phyloP scores from a whole-genome alignment of 805 yeast genomes.

The Hagleromyces aurorensis region DNA sequence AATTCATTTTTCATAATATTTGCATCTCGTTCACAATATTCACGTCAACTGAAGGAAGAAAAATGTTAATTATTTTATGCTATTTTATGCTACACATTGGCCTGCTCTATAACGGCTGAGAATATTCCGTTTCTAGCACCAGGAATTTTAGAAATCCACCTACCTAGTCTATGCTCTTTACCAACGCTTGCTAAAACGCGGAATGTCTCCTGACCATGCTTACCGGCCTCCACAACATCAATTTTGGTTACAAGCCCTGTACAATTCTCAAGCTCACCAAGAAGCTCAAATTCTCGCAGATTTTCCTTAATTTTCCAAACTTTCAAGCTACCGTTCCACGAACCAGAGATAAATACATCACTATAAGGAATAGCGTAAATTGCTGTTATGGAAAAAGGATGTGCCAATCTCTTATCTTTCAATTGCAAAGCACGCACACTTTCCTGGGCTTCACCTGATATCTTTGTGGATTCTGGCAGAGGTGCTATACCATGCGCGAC shows the following conservation, averaged over 20 bases:
- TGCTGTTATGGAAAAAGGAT: slow-evolving; percentile 82
- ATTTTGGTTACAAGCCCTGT: slow-evolving; percentile 66
- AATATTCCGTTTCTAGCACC: slow-evolving; percentile 72
- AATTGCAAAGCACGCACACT: slow-evolving; percentile 39
- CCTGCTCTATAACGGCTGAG: slow-evolving; percentile 41
- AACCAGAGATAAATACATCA: slow-evolving; percentile 79
- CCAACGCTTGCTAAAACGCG: slow-evolving; percentile 61
- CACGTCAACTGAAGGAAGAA: slow-evolving; percentile 1
- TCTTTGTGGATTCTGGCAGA: slow-evolving; percentile 39
- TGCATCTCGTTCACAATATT: slow-evolving; percentile 5
- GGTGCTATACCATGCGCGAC: slow-evolving; percentile 70
- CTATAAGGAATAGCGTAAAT: slow-evolving; percentile 77
- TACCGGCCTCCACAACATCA: slow-evolving; percentile 46
- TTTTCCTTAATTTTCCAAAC: slow-evolving; percentile 72
- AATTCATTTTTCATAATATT: too few species aligned
- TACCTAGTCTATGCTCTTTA: slow-evolving; percentile 82
- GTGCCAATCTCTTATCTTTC: slow-evolving; percentile 45
- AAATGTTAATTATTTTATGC: too few species aligned
- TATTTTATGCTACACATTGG: slow-evolving; percentile 28
- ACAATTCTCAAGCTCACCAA: slow-evolving; percentile 52
- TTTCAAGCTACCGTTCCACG: slow-evolving; percentile 71
- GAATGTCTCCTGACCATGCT: slow-evolving; percentile 42
- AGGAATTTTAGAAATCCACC: slow-evolving; percentile 62
- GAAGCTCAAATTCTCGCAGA: slow-evolving; percentile 47
- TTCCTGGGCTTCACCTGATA: slow-evolving; percentile 43